A percentile compares a stretch with the other conserved stretches of the same genome.
These are phyloP conservation scores for Flaveria linearis DNA, from an alignment of 129 eudicot genomes.

Conservation along the genomic window DNA sequence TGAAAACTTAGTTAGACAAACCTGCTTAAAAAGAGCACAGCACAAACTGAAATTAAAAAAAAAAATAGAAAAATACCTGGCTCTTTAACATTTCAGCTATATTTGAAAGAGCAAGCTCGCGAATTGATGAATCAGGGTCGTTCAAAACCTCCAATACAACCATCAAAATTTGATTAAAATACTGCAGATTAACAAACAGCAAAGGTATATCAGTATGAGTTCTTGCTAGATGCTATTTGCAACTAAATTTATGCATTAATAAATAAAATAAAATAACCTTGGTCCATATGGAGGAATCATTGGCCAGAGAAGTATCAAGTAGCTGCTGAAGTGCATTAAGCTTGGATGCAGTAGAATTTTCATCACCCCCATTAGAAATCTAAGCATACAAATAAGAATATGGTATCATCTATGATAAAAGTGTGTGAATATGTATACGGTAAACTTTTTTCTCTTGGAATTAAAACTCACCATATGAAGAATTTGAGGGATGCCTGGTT, in stretches of 20 bases:
- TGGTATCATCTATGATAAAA: slow-evolving; percentile 10
- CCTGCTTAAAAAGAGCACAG: slow-evolving; percentile 5
- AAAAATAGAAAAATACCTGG: slow-evolving; percentile 51
- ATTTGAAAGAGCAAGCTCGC: slow-evolving; percentile 72
- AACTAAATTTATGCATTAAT: slow-evolving; percentile 17
- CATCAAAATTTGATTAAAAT: slow-evolving; percentile 91
- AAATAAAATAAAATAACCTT: slow-evolving; percentile 42
- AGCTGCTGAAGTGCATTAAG: slow-evolving; percentile 73
- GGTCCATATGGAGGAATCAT: slow-evolving; percentile 76
- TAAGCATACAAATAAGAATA: slow-evolving; percentile 32
- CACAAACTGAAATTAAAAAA: not conserved
- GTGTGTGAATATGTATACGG: not conserved
- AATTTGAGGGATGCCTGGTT: slow-evolving; percentile 83
- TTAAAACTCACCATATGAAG: slow-evolving; percentile 70
- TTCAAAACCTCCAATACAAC: slow-evolving; percentile 83
- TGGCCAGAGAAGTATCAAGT: slow-evolving; percentile 70
- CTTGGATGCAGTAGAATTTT: slow-evolving; percentile 52
- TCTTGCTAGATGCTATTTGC: not conserved
- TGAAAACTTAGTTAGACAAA: slow-evolving; percentile 19
- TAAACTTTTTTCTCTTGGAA: not conserved
- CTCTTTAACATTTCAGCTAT: slow-evolving; percentile 84
- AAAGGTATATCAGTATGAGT: slow-evolving; percentile 19
- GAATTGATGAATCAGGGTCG: slow-evolving; percentile 70
- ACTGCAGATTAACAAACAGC: slow-evolving; percentile 49
- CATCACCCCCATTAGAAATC: slow-evolving; percentile 76